Evolutionary conservation across 139 green algal species (phyloP), one percentile per base, ranked within the genome.

Genomic region (Chlorella sp.): DNA sequence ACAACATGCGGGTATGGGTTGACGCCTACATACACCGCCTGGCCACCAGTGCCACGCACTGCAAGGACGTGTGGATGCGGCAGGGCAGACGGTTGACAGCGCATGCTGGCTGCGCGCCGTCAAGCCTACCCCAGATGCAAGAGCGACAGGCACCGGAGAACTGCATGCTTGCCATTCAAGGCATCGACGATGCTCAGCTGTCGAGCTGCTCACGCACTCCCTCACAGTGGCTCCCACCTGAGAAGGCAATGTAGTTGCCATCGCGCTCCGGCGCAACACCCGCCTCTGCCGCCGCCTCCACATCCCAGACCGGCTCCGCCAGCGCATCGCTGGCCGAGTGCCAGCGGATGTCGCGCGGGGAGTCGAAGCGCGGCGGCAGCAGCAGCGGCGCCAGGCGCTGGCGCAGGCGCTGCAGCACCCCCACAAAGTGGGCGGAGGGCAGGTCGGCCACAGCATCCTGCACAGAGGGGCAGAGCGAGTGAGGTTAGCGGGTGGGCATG

Each of bases 231-330:
- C n/a, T n/a, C 74, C 11, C 38, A 73, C 76, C 76, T 36, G 86
- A 90, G 51, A 93, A 92, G 3, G 86, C 89, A 3, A 93, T 62
- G 64, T 85, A 92, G 81, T 87, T 91, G n/a, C 74, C 51, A 39
- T 56, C 81, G 16, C 44, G 39, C 21, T 63, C 39, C 38, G 56
- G 69, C 4, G 25, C 64, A 0, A 87, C 25, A 34, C 28, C 41
- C 5, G 83, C 55, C 5, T 60, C 76, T 2, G 76, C 76, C 11
- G 60, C 76, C 21, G 57, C 36, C 13, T 82, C 76, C 71, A 82
- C 87, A 1, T 70, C 84, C 90, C 90, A 93, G 57, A 93, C 41
- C 26, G 80, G 80, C 63, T 74, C 73, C 21, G 38, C 30, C 64
- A 73, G 26, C 30, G 71, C n/a, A 15, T 34, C 11, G 23, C 9